phyloP scores from a whole-genome alignment of 176 grass and related monocot species.

The Eremochloa ophiuroides region DNA sequence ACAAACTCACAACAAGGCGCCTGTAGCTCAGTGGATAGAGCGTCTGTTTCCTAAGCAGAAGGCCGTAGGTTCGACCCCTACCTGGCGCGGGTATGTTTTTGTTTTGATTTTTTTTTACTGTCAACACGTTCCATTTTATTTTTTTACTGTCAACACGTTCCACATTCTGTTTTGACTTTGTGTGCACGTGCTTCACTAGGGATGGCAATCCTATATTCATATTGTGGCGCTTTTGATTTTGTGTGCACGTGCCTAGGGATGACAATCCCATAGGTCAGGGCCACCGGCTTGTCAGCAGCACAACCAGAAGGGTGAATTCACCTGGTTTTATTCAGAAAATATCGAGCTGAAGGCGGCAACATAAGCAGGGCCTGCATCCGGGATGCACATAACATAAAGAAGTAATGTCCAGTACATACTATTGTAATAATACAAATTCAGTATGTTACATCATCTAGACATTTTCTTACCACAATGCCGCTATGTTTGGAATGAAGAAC shows the following conservation, averaged over 20 bases:
- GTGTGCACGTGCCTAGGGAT: no score
- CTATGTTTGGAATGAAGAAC: not conserved
- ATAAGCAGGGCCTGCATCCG: not conserved
- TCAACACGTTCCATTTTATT: no score
- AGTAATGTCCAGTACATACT: not conserved
- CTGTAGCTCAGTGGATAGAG: conserved; percentile 90
- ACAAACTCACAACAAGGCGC: no score
- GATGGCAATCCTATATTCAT: no score
- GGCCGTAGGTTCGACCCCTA: conserved; percentile 81
- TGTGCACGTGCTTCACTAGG: no score
- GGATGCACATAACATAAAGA: no score
- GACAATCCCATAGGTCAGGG: no score
- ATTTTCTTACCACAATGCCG: not conserved
- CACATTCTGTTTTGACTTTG: no score
- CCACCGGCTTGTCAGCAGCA: not conserved
- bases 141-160: no score
- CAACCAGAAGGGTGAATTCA: not conserved
- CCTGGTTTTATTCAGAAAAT: not conserved
- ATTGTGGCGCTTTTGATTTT: no score
- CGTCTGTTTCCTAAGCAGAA: conserved; percentile 92
- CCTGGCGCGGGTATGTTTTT: no score
- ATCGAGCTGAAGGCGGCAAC: not conserved
- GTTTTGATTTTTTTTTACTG: no score
- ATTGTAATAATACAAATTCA: not conserved
- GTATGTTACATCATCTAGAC: not conserved